Conservation (phyloP, 345 rosid species). For the Pistacia integerrima region DNA sequence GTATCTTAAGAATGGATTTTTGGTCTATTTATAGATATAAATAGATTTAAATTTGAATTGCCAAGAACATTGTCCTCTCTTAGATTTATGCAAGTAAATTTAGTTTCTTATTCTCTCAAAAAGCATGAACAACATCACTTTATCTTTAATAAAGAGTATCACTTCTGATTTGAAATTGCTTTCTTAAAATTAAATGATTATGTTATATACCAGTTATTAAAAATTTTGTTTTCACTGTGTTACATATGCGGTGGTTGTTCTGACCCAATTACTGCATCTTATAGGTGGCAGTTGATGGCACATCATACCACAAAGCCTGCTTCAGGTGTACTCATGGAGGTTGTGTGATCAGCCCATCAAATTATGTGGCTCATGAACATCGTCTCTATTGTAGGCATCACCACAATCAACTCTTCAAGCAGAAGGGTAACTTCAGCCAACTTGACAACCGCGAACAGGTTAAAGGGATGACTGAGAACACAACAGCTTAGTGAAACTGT, state of each 20-base stretch:
- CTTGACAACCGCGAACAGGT: conserved; percentile 44
- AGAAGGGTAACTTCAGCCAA: conserved; percentile 74
- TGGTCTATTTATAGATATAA: neutral
- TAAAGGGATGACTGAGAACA: conserved; percentile 31
- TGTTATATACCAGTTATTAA: neutral
- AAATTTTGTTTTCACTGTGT: neutral
- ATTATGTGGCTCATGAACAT: conserved; percentile 64
- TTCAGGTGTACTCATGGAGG: conserved; percentile 81
- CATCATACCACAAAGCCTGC: conserved; percentile 62
- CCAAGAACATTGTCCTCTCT: neutral
- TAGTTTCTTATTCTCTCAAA: neutral
- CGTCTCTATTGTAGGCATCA: conserved; percentile 74
- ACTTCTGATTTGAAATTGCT: neutral
- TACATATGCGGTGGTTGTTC: neutral
- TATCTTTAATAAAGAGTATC: neutral
- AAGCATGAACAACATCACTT: neutral
- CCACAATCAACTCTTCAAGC: conserved; percentile 70
- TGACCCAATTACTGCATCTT: conserved; percentile 15
- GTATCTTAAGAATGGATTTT: neutral
- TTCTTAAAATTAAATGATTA: neutral
- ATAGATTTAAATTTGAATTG: neutral
- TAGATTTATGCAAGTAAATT: neutral
- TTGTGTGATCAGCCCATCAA: conserved; percentile 66
- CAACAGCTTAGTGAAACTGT: conserved; percentile 25
- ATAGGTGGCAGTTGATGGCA: conserved; percentile 77